A percentile compares a stretch with the other conserved stretches of the same genome.
phyloP scores from a whole-genome alignment of 2,329 filamentous ascomycete genomes.

The Cladosporium sp. region DNA sequence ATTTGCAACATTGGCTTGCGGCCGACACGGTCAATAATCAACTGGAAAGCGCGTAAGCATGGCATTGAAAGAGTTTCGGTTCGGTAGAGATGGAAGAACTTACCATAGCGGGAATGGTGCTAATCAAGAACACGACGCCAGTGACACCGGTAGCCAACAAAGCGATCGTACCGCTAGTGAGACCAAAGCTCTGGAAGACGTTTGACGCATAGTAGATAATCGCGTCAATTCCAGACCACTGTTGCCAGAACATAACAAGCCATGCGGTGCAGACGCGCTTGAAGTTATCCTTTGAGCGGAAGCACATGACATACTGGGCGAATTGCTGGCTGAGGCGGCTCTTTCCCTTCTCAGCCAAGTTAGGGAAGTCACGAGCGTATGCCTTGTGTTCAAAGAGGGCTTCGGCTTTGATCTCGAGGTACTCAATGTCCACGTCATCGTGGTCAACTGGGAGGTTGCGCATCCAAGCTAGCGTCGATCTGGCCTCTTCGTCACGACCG shows the following conservation, averaged over 20 bases:
- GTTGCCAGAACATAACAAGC: slow-evolving; percentile 28
- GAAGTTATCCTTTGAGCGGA: slow-evolving; percentile 24
- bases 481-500: slow-evolving; percentile 30
- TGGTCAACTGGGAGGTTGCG: slow-evolving; percentile 27
- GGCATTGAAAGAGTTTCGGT: background rate
- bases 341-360: slow-evolving; percentile 12
- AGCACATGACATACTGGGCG: slow-evolving; percentile 22
- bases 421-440: slow-evolving; percentile 29
- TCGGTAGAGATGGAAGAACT: background rate
- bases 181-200: slow-evolving; percentile 34
- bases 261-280: slow-evolving; percentile 27
- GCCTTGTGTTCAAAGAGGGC: slow-evolving; percentile 31
- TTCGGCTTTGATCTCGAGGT: slow-evolving; percentile 33
- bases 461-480: slow-evolving; percentile 27
- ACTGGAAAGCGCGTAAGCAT: background rate
- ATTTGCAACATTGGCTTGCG: slow-evolving; percentile 43
- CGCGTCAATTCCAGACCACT: slow-evolving; percentile 48
- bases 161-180: slow-evolving; percentile 10
- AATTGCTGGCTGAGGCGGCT: slow-evolving; percentile 19
- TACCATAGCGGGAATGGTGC: slow-evolving; percentile 10
- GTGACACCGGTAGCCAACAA: slow-evolving; percentile 12
- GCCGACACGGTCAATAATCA: slow-evolving; percentile 30
- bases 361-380: slow-evolving; percentile 23
- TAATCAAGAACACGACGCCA: slow-evolving; percentile 12
- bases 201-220: slow-evolving; percentile 44